These are phyloP conservation scores for Peronosclerospora sorghi DNA, from an alignment of 352 stramenopile genomes.

Conservation along the genomic window DNA sequence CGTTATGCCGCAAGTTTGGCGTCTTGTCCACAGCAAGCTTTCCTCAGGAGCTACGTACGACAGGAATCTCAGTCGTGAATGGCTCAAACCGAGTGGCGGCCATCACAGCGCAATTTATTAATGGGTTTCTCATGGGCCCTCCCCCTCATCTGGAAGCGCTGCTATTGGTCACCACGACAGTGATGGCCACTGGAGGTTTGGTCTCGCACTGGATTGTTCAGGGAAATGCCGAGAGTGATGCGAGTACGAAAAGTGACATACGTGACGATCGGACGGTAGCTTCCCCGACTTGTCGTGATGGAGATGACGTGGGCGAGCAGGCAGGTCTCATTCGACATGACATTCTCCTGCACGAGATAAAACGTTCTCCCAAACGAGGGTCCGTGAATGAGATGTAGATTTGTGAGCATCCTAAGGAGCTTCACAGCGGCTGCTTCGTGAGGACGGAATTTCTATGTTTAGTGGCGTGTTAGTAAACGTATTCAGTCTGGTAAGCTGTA, in stretches of 20 bases:
- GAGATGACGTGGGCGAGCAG: conserved; percentile 15
- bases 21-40: conserved; percentile 85
- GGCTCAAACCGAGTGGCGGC: conserved; percentile 79
- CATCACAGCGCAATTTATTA: conserved; percentile 87
- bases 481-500: no score
- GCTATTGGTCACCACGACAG: conserved; percentile 61
- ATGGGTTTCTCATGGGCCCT: conserved; percentile 73
- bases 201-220: conserved; percentile 30
- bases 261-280: conserved; percentile 9
- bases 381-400: no score
- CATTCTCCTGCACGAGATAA: conserved; percentile 18
- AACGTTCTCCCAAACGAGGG: conserved; percentile 8
- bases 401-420: no score
- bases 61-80: conserved; percentile 85
- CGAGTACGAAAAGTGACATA: conserved; percentile 10
- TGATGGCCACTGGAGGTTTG: conserved; percentile 57
- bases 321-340: conserved; percentile 19
- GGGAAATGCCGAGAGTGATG: conserved; percentile 22
- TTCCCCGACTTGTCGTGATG: conserved; percentile 1
- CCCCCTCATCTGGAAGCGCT: conserved; percentile 67
- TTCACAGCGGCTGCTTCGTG: no score
- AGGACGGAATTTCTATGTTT: no score
- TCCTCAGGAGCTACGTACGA: conserved; percentile 80
- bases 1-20: conserved; percentile 49
- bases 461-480: no score